Evolutionary conservation across 768 basidiomycete genomes (phyloP).

Genomic region (Macrolepiota dolichaula): DNA sequence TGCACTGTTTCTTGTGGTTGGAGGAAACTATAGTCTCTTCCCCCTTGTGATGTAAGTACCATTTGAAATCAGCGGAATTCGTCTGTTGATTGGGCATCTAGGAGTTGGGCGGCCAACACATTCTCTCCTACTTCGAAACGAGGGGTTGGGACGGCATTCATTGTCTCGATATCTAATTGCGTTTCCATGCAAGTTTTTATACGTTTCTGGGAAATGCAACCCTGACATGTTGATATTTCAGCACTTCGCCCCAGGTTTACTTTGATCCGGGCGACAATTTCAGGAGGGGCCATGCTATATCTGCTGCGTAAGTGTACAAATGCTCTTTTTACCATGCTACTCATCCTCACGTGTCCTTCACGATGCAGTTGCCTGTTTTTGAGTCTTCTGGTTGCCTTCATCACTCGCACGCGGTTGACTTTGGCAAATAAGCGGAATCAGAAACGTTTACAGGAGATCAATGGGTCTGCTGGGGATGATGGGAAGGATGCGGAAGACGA

Average conservation of each 20-base stretch:
- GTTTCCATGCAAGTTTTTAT: constrained; percentile 45
- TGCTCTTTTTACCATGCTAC: not conserved
- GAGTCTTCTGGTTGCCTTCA: constrained; percentile 39
- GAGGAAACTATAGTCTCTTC: constrained; percentile 52
- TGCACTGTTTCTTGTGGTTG: constrained; percentile 53
- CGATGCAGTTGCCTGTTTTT: constrained; percentile 38
- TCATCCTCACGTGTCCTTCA: not conserved
- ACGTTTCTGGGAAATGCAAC: not conserved
- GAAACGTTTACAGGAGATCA: constrained; percentile 12
- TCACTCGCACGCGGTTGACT: constrained; percentile 40
- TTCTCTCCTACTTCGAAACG: constrained; percentile 60
- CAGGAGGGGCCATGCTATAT: constrained; percentile 53
- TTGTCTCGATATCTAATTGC: constrained; percentile 56
- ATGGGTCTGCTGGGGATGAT: constrained; percentile 23
- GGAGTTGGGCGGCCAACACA: constrained; percentile 59
- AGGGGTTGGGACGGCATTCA: constrained; percentile 58
- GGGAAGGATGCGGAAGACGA: constrained; percentile 19
- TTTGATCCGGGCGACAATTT: constrained; percentile 48
- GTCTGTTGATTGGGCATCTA: constrained; percentile 16
- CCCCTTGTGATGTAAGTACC: constrained; percentile 51
- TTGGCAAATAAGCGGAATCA: constrained; percentile 39
- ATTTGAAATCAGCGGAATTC: not conserved
- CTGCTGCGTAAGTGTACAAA: constrained; percentile 40
- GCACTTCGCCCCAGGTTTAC: constrained; percentile 55
- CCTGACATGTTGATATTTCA: too few relatives aligned